Conservation (phyloP, 176 grass and related monocot genomes). For the Aegilops bicornis region DNA sequence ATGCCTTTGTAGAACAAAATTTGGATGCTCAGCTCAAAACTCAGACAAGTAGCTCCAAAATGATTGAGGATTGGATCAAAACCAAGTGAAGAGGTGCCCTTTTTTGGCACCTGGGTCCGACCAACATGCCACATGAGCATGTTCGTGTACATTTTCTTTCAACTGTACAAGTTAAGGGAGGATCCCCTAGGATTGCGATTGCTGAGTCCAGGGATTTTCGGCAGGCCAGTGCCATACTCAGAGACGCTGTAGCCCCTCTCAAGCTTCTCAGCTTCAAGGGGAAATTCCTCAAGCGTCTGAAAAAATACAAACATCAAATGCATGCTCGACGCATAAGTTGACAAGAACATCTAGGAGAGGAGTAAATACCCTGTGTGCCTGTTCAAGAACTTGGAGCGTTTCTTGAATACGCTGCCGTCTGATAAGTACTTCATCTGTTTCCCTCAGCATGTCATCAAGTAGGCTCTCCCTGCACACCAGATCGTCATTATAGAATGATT, state of each 20-base stretch:
- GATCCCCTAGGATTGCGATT: conserved; percentile 19
- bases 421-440: conserved; percentile 79
- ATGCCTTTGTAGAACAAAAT: neutral
- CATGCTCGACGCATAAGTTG: conserved; percentile 18
- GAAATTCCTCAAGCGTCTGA: conserved; percentile 81
- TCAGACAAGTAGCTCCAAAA: neutral
- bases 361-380: conserved; percentile 70
- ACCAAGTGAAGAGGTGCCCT: neutral
- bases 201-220: conserved; percentile 41
- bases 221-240: conserved; percentile 48
- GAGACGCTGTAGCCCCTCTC: conserved; percentile 57
- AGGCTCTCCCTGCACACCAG: conserved; percentile 59
- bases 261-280: conserved; percentile 71
- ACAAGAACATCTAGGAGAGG: conserved; percentile 13
- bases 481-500: conserved; percentile 17
- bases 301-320: conserved; percentile 39
- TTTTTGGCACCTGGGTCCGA: conserved; percentile 18
- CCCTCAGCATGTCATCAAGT: conserved; percentile 87
- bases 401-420: conserved; percentile 78
- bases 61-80: neutral
- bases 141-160: conserved; percentile 29
- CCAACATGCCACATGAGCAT: neutral
- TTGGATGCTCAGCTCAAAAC: conserved; percentile 36
- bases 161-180: conserved; percentile 31
- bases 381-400: conserved; percentile 70